A percentile compares a stretch with the other conserved stretches of the same genome.
phyloP scores from a whole-genome alignment of 2,329 filamentous ascomycete genomes.

The Akanthomyces lecanii region DNA sequence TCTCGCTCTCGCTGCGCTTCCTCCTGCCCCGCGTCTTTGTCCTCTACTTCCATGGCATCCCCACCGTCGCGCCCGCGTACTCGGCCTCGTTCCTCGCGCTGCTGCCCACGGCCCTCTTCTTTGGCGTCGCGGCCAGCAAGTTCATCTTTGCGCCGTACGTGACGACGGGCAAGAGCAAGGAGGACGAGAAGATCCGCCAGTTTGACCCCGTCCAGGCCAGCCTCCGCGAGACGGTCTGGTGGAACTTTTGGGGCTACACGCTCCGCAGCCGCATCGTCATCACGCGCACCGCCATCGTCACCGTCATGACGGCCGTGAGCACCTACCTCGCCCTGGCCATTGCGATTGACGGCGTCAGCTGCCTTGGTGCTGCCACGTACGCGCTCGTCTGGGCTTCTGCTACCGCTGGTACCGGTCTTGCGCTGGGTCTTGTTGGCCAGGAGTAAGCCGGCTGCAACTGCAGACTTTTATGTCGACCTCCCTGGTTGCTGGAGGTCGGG shows the following conservation, averaged over 20 bases:
- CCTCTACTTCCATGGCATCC: constrained; percentile 68
- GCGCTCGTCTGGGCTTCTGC: constrained; percentile 70
- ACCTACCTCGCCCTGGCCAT: constrained; percentile 62
- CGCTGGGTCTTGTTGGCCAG: constrained; percentile 48
- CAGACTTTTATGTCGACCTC: background rate
- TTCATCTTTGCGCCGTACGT: constrained; percentile 74
- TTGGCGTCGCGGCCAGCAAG: constrained; percentile 66
- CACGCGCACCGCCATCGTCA: constrained; percentile 57
- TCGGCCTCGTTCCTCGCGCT: constrained; percentile 57
- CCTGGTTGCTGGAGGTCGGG: background rate
- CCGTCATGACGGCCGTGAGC: constrained; percentile 53
- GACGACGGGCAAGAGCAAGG: constrained; percentile 44
- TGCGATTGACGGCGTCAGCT: constrained; percentile 66
- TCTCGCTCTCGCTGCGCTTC: constrained; percentile 65
- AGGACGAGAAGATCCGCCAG: constrained; percentile 44
- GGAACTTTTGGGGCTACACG: constrained; percentile 68
- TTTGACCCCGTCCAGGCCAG: constrained; percentile 64
- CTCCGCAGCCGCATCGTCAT: constrained; percentile 60
- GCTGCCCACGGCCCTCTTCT: constrained; percentile 52
- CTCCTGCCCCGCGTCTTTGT: constrained; percentile 71
- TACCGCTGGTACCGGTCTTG: constrained; percentile 54
- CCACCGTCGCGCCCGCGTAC: constrained; percentile 64
- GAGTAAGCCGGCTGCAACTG: constrained; percentile 25
- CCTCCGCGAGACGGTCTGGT: constrained; percentile 64
- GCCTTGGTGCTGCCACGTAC: constrained; percentile 67